Evolutionary conservation across 2,329 filamentous ascomycete genomes (phyloP).

Genomic region (Purpureocillium takamizusanense): DNA sequence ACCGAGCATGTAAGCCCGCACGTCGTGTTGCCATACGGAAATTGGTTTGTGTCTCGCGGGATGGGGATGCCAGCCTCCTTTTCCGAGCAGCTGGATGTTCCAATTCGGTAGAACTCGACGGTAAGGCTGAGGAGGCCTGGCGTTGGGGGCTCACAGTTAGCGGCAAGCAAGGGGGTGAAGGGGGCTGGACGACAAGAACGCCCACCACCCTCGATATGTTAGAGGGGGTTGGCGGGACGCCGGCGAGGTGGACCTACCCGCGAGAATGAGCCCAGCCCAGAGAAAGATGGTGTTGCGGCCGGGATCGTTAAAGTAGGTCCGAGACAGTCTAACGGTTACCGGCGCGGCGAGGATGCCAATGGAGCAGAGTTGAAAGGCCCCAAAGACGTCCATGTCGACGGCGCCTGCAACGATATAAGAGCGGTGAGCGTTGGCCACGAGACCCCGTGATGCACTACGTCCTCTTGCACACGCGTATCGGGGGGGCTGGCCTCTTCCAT

Average conservation of each 20-base stretch:
- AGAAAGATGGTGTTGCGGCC: slow-evolving; percentile 58
- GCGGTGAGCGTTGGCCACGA: background rate
- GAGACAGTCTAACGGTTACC: slow-evolving; percentile 49
- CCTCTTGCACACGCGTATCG: no score
- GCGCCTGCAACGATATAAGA: slow-evolving; percentile 32
- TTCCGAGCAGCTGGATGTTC: slow-evolving; percentile 30
- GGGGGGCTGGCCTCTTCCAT: no score
- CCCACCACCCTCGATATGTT: no score
- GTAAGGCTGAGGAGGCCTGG: slow-evolving; percentile 51
- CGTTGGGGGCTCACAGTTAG: background rate
- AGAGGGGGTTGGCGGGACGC: no score
- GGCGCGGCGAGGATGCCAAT: slow-evolving; percentile 58
- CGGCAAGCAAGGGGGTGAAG: background rate
- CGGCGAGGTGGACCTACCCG: no score
- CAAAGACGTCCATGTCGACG: slow-evolving; percentile 60
- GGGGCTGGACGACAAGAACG: no score
- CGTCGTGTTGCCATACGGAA: slow-evolving; percentile 31
- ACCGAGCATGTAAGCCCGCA: slow-evolving; percentile 41
- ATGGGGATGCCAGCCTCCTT: slow-evolving; percentile 28
- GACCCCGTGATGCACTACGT: background rate
- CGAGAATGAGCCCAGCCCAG: slow-evolving; percentile 53
- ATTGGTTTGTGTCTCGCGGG: slow-evolving; percentile 23
- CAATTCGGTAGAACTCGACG: slow-evolving; percentile 53
- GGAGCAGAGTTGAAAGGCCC: slow-evolving; percentile 58
- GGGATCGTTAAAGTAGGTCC: slow-evolving; percentile 54